phyloP scores from a whole-genome alignment of 768 basidiomycete genomes.

The Mycena filopes region DNA sequence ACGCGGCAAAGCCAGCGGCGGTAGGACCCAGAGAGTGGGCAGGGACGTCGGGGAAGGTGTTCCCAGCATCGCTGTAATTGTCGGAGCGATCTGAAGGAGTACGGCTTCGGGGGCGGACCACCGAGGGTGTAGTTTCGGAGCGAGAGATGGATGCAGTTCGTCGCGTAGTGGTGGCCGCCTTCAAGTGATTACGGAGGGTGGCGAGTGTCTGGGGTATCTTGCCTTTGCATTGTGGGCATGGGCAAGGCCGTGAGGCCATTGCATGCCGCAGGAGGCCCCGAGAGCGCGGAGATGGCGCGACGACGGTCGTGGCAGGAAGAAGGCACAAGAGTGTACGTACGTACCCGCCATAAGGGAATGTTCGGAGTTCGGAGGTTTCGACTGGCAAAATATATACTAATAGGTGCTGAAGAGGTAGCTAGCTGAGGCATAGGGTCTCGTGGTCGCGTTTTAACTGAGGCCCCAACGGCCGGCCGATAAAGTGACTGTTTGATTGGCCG shows the following conservation, averaged over 20 bases:
- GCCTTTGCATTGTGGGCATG: background rate
- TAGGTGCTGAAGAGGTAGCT: too few relatives aligned
- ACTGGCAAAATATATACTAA: too few relatives aligned
- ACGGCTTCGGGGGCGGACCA: background rate
- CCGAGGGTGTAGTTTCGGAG: background rate
- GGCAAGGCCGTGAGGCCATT: background rate
- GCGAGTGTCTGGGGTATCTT: background rate
- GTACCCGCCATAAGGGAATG: too few relatives aligned
- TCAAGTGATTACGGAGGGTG: background rate
- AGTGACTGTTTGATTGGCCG: background rate
- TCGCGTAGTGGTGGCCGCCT: background rate
- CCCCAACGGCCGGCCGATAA: background rate
- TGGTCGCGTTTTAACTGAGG: too few relatives aligned
- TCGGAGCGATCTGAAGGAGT: too few relatives aligned
- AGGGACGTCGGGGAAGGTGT: too few relatives aligned
- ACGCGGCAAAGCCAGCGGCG: too few relatives aligned
- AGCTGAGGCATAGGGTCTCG: too few relatives aligned
- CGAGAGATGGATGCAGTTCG: background rate
- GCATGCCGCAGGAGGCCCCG: background rate
- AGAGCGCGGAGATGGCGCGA: background rate
- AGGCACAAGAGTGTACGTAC: background rate
- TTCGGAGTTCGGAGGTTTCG: too few relatives aligned
- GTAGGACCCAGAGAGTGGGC: too few relatives aligned
- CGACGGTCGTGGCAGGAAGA: background rate
- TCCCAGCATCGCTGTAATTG: too few relatives aligned